Evolutionary conservation across 2,329 filamentous ascomycete genomes (phyloP), one percentile per base, ranked within the genome.

Genomic region (Hawksworthiomyces lignivorus): DNA sequence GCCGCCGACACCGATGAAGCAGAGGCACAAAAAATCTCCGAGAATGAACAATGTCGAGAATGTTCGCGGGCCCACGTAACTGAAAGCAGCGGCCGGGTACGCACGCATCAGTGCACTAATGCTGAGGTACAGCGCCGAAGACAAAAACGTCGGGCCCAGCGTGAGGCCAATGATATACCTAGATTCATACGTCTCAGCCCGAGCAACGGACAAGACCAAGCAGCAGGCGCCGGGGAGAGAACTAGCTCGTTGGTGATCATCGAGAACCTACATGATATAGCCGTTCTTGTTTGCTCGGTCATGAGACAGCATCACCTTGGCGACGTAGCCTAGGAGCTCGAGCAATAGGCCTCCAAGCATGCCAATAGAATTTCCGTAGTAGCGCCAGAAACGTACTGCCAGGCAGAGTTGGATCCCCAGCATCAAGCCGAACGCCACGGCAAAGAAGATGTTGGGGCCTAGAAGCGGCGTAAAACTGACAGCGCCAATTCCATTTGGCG

Each of bases 131-230:
- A 51, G 30, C 1, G 50, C 46, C 2, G 49, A 46, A 5, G 50
- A 52, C 4, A 51, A 32, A 35, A 52, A 50, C 1, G 50, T 50
- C 3, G 50, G 50, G 1, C 49, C 50, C 3, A 51, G 39, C 0
- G 50, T 51, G 11, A 52, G 38, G 14, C 49, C 48, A n/a, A 52
- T 50, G 17, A 51, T 51, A 32, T 51, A 52, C 47, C 50, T 52
- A 15, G 5, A 7, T 12, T 26, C 24, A 26, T 26, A n/a, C n/a
- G n/a, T n/a, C n/a, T n/a, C n/a, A n/a, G n/a, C n/a, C n/a, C n/a
- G n/a, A n/a, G n/a, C n/a, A n/a, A n/a, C n/a, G n/a, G n/a, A n/a
- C n/a, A n/a, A n/a, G n/a, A n/a, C n/a, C n/a, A n/a, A n/a, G n/a
- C n/a, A n/a, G n/a, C n/a, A n/a, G n/a, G n/a, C n/a, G n/a, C n/a